Conservation (phyloP, 2,329 filamentous ascomycete species). For the Penicillium freii region DNA sequence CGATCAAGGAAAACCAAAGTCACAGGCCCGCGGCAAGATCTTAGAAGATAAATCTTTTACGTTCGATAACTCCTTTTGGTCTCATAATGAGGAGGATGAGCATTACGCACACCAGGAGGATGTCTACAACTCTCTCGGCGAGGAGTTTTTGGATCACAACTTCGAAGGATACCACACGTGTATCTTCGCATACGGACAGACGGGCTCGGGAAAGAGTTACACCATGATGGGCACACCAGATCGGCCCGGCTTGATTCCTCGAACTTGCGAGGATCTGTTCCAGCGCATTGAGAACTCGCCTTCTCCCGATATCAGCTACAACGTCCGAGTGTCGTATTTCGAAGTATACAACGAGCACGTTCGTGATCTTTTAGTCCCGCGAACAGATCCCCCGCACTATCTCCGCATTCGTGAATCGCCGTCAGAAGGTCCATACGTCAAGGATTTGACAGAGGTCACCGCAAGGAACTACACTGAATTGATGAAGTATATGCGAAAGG, state of each 20-base stretch:
- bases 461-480: slow-evolving; percentile 86
- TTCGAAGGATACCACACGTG: slow-evolving; percentile 99
- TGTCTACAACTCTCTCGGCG: slow-evolving; percentile 88
- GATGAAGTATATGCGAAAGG: slow-evolving; percentile 83
- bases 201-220: slow-evolving; percentile 95
- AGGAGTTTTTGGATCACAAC: slow-evolving; percentile 98
- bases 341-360: slow-evolving; percentile 99
- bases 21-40: slow-evolving; percentile 66
- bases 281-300: slow-evolving; percentile 84
- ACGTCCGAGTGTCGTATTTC: slow-evolving; percentile 96
- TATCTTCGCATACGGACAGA: slow-evolving; percentile 98
- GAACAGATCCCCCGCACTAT: slow-evolving; percentile 78
- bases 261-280: slow-evolving; percentile 94
- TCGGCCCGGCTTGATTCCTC: slow-evolving; percentile 85
- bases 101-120: slow-evolving; percentile 93
- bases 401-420: slow-evolving; percentile 96
- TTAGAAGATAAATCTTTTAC: slow-evolving; percentile 88
- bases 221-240: slow-evolving; percentile 92
- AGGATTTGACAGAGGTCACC: slow-evolving; percentile 89
- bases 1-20: slow-evolving; percentile 54
- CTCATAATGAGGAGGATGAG: slow-evolving; percentile 71
- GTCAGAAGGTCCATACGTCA: slow-evolving; percentile 92
- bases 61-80: slow-evolving; percentile 99
- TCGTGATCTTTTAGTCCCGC: slow-evolving; percentile 81
- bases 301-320: slow-evolving; percentile 90